Evolutionary conservation across 169 alveolate genomes (phyloP).

Genomic region (Blepharisma undulans): DNA sequence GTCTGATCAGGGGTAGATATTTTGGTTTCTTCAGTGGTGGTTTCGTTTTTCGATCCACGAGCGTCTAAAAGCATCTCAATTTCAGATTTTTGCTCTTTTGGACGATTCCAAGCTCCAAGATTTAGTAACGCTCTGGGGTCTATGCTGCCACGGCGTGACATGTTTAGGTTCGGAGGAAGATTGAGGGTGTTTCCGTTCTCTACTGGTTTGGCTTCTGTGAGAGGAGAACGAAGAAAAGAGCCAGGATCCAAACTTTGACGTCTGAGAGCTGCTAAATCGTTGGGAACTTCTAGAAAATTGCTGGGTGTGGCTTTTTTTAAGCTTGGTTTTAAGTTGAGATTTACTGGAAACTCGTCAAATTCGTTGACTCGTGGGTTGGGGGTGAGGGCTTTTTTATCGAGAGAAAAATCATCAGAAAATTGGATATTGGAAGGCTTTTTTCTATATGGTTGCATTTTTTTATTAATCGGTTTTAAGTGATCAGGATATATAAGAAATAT

Average conservation of each 20-base stretch:
- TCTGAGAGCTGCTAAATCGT: not conserved
- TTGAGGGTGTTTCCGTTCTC: not conserved
- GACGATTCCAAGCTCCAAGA: not conserved
- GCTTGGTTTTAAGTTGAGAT: not conserved
- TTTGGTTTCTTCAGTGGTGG: not conserved
- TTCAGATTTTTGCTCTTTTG: not conserved
- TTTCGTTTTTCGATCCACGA: not conserved
- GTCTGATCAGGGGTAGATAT: constrained; percentile 35
- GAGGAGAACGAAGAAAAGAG: not conserved
- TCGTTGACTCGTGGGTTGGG: not conserved
- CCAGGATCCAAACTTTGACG: not conserved
- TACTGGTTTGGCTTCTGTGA: not conserved
- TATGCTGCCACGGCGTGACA: not conserved
- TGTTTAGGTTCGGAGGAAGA: not conserved
- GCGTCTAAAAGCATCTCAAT: not conserved
- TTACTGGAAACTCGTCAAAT: not conserved
- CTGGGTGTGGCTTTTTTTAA: not conserved
- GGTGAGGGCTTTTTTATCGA: not conserved
- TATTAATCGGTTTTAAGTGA: not conserved
- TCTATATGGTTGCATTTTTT: not conserved
- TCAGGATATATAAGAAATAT: not conserved
- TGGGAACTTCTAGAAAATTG: not conserved
- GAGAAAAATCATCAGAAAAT: not conserved
- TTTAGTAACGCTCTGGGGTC: not conserved
- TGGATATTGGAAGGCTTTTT: not conserved